These are phyloP conservation scores for Hemisphaericaspora lyxosophila DNA, from an alignment of 1,139 yeast genomes.

Conservation along the genomic window DNA sequence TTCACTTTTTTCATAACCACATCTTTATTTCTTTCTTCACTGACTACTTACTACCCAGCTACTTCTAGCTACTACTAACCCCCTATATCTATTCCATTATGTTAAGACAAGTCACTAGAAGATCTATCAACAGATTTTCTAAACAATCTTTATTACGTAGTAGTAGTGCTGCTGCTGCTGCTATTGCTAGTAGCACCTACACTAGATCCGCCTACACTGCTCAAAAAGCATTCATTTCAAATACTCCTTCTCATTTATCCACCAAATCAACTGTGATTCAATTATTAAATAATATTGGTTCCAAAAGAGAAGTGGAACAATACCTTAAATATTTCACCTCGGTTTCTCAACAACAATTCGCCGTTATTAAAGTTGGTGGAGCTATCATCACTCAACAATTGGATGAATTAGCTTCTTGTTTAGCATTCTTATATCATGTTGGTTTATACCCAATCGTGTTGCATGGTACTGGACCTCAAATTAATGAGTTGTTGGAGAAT, in stretches of 20 bases:
- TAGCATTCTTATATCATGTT: conserved; percentile 94
- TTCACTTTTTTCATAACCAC: too few relatives aligned
- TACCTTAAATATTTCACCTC: conserved; percentile 94
- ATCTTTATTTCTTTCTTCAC: conserved; percentile 5
- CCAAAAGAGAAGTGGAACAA: conserved; percentile 96
- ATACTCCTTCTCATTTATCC: conserved; percentile 32
- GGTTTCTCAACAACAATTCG: conserved; percentile 93
- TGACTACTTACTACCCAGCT: too few relatives aligned
- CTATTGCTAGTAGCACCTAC: conserved; percentile 1
- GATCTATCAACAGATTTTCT: conserved; percentile 10
- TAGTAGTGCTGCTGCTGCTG: conserved; percentile 4
- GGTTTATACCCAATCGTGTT: conserved; percentile 95
- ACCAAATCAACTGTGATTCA: conserved; percentile 95
- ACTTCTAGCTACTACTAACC: too few relatives aligned
- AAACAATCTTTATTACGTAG: background rate
- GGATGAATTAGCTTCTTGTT: conserved; percentile 89
- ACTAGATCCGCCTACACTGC: conserved; percentile 1
- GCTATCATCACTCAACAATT: conserved; percentile 95
- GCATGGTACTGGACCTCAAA: conserved; percentile 99
- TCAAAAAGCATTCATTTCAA: conserved; percentile 4
- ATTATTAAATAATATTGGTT: conserved; percentile 89
- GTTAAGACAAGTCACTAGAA: conserved; percentile 18
- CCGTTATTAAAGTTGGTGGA: conserved; percentile 98
- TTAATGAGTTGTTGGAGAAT: conserved; percentile 86
- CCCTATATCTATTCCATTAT: too few relatives aligned